Conservation (phyloP, 163 green algal species). For the Chlamydomonas reinhardtii region DNA sequence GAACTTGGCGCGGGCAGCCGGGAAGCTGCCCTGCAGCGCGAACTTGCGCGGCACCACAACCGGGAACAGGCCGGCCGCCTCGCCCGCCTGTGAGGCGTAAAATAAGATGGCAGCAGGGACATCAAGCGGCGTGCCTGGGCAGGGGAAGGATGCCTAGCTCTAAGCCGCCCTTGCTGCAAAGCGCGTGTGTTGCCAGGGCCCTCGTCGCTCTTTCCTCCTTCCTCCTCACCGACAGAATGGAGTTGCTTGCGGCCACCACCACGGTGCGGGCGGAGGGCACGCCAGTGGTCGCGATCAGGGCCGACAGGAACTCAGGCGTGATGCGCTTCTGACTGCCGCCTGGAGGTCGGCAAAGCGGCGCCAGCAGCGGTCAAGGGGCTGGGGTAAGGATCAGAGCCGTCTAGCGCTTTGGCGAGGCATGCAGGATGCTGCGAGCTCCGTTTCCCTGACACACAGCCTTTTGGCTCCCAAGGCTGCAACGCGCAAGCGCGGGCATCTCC, state of each 20-base stretch:
- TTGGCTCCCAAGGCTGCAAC: no score
- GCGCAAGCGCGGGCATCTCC: no score
- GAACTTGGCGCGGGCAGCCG: conserved; percentile 53
- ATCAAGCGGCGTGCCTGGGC: no score
- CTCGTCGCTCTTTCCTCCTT: no score
- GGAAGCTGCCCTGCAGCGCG: conserved; percentile 48
- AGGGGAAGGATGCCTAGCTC: no score
- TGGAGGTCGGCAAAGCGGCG: not conserved
- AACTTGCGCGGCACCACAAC: conserved; percentile 54
- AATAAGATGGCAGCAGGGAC: no score
- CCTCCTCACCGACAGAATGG: conserved; percentile 26
- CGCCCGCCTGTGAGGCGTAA: conserved; percentile 28
- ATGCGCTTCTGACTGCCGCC: conserved; percentile 39
- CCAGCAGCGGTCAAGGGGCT: no score
- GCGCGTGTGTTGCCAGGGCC: no score
- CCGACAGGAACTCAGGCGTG: conserved; percentile 31
- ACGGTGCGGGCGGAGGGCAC: not conserved
- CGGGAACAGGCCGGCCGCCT: conserved; percentile 47
- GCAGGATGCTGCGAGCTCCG: no score
- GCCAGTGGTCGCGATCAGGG: conserved; percentile 29
- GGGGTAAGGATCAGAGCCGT: not conserved
- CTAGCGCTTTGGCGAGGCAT: no score
- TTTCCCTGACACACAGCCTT: no score
- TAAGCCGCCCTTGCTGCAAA: no score
- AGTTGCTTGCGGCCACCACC: conserved; percentile 27